Conservation (phyloP, 2,329 filamentous ascomycete genomes). For the Arthrobotrys conoides region DNA sequence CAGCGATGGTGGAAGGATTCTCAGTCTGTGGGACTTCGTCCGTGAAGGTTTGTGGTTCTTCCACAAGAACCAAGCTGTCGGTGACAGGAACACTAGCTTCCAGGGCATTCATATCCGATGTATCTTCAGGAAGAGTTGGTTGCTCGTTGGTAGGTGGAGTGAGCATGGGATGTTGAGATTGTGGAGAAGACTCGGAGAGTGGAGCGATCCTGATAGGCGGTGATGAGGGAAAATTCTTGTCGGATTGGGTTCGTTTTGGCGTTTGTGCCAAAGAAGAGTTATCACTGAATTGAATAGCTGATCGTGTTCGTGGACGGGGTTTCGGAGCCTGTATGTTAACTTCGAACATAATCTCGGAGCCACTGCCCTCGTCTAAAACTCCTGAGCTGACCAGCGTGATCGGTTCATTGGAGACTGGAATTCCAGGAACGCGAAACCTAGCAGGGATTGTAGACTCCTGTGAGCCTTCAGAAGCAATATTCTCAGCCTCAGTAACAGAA, state of each 20-base stretch:
- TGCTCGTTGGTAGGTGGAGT: not conserved
- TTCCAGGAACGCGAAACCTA: not conserved
- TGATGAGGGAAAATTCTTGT: slow-evolving; percentile 11
- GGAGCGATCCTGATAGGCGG: slow-evolving; percentile 14
- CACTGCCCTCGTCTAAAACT: slow-evolving; percentile 3
- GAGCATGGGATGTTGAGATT: not conserved
- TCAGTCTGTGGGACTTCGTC: not conserved
- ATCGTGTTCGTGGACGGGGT: not conserved
- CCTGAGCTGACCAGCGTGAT: not conserved
- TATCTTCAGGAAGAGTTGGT: slow-evolving; percentile 21
- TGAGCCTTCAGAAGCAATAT: not conserved
- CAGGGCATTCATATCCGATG: not conserved
- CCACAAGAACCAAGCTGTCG: slow-evolving; percentile 16
- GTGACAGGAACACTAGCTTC: not conserved
- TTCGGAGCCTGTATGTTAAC: slow-evolving; percentile 16
- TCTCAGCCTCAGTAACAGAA: not conserved
- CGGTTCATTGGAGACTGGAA: not conserved
- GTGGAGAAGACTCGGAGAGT: not conserved
- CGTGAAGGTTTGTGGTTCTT: slow-evolving; percentile 30
- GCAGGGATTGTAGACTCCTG: not conserved
- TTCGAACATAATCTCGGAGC: slow-evolving; percentile 13
- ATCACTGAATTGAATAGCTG: not conserved
- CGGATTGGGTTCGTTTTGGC: not conserved
- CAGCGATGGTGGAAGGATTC: not conserved
- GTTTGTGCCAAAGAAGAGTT: too few relatives aligned